A percentile compares a stretch with the other conserved stretches of the same genome.
These are phyloP conservation scores for Colletotrichum kahawae DNA, from an alignment of 2,329 filamentous ascomycete species.

Conservation along the genomic window DNA sequence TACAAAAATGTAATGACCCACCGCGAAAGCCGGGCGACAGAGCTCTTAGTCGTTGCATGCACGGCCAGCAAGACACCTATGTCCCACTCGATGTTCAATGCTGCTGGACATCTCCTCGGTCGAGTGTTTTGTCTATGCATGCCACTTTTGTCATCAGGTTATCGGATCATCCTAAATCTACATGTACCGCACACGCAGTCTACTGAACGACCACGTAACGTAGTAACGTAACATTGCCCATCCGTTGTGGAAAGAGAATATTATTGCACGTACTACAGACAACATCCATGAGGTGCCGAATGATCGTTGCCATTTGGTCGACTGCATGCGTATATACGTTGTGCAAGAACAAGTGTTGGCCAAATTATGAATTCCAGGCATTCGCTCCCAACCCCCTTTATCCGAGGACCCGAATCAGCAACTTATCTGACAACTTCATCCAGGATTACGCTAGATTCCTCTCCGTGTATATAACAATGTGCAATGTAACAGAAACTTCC, in stretches of 20 bases:
- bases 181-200: background rate
- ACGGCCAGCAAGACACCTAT: background rate
- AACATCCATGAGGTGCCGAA: background rate
- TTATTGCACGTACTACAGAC: background rate
- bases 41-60: background rate
- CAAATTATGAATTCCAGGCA: background rate
- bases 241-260: background rate
- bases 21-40: background rate
- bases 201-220: background rate
- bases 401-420: background rate
- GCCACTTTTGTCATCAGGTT: background rate
- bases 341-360: background rate
- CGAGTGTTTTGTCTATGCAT: background rate
- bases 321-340: background rate
- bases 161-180: background rate
- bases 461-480: background rate
- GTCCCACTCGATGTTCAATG: background rate
- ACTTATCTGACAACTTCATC: background rate
- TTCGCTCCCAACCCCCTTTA: background rate
- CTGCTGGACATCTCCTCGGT: background rate
- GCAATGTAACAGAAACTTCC: background rate
- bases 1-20: background rate
- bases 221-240: background rate
- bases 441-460: slow-evolving; percentile 14
- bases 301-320: background rate